Conservation (phyloP, 345 rosid species). For the Salix suchowensis region DNA sequence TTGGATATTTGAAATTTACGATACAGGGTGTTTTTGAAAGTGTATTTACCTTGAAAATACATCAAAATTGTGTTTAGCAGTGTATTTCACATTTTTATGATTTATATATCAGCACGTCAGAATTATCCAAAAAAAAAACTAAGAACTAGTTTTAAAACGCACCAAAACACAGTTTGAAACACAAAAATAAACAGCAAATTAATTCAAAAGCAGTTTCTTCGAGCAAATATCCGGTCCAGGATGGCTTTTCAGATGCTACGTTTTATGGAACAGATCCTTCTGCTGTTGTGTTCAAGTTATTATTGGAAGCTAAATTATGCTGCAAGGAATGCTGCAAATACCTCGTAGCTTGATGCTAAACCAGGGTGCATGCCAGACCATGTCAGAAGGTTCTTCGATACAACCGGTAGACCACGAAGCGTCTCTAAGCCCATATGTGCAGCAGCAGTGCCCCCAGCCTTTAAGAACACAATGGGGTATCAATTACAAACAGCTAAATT, state of each 20-base stretch:
- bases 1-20: neutral
- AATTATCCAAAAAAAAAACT: too few species aligned
- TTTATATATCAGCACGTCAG: too few species aligned
- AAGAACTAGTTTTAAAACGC: too few species aligned
- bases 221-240: neutral
- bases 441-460: constrained; percentile 27
- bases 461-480: constrained; percentile 5
- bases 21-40: too few species aligned
- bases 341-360: constrained; percentile 29
- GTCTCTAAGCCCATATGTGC: constrained; percentile 14
- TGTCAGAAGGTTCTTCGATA: constrained; percentile 23
- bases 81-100: too few species aligned
- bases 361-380: constrained; percentile 28
- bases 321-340: neutral
- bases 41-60: too few species aligned
- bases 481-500: neutral
- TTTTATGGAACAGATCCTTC: neutral
- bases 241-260: neutral
- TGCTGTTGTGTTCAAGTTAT: neutral
- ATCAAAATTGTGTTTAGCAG: too few species aligned
- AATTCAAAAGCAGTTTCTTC: neutral
- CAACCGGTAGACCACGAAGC: constrained; percentile 4
- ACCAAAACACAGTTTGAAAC: too few species aligned
- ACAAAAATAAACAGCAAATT: too few species aligned
- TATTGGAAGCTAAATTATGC: neutral